Evolutionary conservation across 1,139 yeast species (phyloP), one percentile per base, ranked within the genome.

Genomic region (Pichia sp.): DNA sequence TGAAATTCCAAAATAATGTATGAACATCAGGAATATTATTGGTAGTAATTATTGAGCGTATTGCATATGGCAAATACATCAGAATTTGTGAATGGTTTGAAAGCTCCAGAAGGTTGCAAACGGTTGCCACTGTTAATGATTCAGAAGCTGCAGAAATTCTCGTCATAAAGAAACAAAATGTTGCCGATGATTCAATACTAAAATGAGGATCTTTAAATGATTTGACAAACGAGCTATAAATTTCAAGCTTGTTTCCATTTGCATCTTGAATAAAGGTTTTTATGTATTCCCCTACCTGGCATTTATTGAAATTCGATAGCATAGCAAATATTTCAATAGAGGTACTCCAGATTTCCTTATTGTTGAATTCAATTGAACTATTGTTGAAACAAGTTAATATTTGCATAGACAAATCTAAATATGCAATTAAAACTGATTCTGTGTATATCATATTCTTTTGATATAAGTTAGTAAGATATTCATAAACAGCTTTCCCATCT

Each of bases 21-120:
- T 51, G 60, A 0, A 71, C 51, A n/a, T 52, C 50, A 0, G 54
- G 30, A 2, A 70, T 45, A 0, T 59, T 56, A 51, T 65, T 59
- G 3, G 49, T 40, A 0, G 38, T 6, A 4, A 74, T 63, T 15
- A 76, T 65, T 1, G 54, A 47, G 0, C 50, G 19, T 0, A 80
- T 54, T 0, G 75, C 62, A 5, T 53, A 51, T 3, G 61, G 59
- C 8, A 77, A 60, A 53, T 75, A 76, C 0, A 70, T 66, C 11
- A 61, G 54, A 38, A 78, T 70, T 49, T 70, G 70, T 0, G 65
- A 61, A 50, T 72, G 73, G 19, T 66, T 61, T 1, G 77, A 69
- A 34, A 73, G 67, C 56, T 78, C 81, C 6, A 78, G 64, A 45
- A 80, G 62, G 56, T 75, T 77, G 61, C 75, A 75, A 4, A 78